These are phyloP conservation scores for Colletotrichum sp. DNA, from an alignment of 2,329 filamentous ascomycete species.

Conservation along the genomic window DNA sequence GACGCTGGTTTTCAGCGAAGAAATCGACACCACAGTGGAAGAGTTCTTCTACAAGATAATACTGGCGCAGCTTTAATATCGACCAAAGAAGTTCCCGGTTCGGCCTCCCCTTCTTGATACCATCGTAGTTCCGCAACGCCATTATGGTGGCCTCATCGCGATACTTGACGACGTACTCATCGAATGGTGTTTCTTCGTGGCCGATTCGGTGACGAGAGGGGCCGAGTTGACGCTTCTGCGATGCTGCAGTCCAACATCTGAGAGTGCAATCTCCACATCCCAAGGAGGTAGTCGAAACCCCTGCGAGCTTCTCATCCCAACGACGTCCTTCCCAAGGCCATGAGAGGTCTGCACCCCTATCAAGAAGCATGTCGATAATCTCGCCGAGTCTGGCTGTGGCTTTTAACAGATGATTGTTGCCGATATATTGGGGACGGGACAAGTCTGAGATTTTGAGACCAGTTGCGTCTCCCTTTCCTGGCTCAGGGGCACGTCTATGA, in stretches of 20 bases:
- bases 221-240: background rate
- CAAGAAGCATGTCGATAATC: slow-evolving; percentile 27
- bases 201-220: fast-evolving
- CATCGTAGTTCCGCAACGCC: slow-evolving; percentile 15
- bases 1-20: background rate
- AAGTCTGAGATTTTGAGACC: background rate
- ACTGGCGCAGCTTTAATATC: slow-evolving; percentile 22
- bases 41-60: slow-evolving; percentile 25
- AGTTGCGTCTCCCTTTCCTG: background rate
- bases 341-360: slow-evolving; percentile 16
- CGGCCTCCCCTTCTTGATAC: background rate
- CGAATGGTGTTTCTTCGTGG: background rate
- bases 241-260: background rate
- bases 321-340: background rate
- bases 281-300: background rate
- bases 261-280: background rate
- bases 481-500: background rate
- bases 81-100: background rate
- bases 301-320: background rate
- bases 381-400: slow-evolving; percentile 23
- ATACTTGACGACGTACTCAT: background rate
- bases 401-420: background rate
- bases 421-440: background rate
- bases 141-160: background rate
- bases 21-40: slow-evolving; percentile 16